These are phyloP conservation scores for Viscum album DNA, from an alignment of 177 flowering plant species.

Conservation along the genomic window DNA sequence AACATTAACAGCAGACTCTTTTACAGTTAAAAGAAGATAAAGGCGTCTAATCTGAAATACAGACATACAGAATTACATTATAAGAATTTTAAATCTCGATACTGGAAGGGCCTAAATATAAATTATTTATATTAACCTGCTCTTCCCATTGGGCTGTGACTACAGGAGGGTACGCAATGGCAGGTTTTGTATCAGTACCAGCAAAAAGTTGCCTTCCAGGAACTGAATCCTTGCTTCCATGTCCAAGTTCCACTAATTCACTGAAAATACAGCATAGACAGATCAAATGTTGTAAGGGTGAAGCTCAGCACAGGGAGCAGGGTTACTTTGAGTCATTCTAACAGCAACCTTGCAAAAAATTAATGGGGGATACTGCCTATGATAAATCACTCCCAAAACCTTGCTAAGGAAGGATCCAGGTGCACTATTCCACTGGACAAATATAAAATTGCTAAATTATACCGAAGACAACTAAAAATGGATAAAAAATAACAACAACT, in stretches of 20 bases:
- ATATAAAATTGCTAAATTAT: no score
- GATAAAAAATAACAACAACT: not conserved
- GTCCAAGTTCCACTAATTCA: constrained; percentile 78
- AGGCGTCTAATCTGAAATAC: constrained; percentile 60
- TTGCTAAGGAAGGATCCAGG: no score
- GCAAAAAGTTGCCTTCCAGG: constrained; percentile 79
- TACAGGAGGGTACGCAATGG: constrained; percentile 66
- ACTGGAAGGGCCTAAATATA: not conserved
- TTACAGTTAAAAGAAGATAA: constrained; percentile 63
- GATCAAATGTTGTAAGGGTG: not conserved
- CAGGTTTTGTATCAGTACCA: constrained; percentile 61
- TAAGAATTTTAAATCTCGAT: not conserved
- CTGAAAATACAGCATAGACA: constrained; percentile 25
- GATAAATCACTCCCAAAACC: no score
- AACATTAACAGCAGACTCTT: constrained; percentile 75
- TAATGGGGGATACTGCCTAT: no score
- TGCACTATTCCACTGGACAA: no score
- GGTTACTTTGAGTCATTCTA: no score
- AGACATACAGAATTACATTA: not conserved
- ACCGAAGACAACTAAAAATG: no score
- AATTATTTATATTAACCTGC: constrained; percentile 40
- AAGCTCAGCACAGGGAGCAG: not conserved
- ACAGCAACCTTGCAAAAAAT: no score
- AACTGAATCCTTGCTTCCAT: constrained; percentile 61
- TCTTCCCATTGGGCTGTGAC: constrained; percentile 93